Conservation (phyloP, 768 basidiomycete species). For the Nevesoporus exiguus region DNA sequence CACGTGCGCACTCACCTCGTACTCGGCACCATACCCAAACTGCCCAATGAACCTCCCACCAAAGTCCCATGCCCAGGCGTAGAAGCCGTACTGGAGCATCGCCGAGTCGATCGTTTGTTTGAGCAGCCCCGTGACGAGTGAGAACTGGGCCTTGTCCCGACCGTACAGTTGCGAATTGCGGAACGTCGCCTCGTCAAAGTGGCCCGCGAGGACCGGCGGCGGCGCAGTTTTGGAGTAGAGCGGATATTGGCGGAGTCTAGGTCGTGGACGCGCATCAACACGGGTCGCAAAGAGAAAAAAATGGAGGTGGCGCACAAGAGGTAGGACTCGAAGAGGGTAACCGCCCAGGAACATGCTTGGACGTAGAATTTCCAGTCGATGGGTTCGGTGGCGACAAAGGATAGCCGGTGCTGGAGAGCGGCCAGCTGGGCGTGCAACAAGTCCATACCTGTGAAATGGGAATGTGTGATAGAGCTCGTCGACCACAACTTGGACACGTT, state of each 20-base stretch:
- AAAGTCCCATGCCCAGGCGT: constrained; percentile 78
- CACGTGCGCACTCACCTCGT: constrained; percentile 50
- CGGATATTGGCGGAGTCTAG: constrained; percentile 73
- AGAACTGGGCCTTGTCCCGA: constrained; percentile 83
- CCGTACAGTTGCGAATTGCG: constrained; percentile 91
- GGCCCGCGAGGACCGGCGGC: constrained; percentile 62
- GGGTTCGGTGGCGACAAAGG: constrained; percentile 68
- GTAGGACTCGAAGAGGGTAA: constrained; percentile 84
- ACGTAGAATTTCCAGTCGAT: constrained; percentile 83
- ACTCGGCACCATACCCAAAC: constrained; percentile 64
- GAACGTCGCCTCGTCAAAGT: constrained; percentile 71
- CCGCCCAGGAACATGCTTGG: constrained; percentile 71
- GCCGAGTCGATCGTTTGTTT: constrained; percentile 68
- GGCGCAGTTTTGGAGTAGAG: constrained; percentile 75
- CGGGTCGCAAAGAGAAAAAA: background rate
- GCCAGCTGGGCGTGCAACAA: constrained; percentile 56
- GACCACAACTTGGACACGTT: too few relatives aligned
- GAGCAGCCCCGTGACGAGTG: constrained; percentile 68
- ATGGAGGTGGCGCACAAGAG: constrained; percentile 56
- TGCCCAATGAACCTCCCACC: constrained; percentile 49
- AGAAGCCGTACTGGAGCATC: constrained; percentile 73
- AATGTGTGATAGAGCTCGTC: background rate
- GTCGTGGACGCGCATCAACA: background rate
- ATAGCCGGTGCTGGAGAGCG: constrained; percentile 55
- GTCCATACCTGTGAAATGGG: constrained; percentile 43